Conservation (phyloP, 1,139 yeast genomes). For the Sugiyamaella neomexicana region DNA sequence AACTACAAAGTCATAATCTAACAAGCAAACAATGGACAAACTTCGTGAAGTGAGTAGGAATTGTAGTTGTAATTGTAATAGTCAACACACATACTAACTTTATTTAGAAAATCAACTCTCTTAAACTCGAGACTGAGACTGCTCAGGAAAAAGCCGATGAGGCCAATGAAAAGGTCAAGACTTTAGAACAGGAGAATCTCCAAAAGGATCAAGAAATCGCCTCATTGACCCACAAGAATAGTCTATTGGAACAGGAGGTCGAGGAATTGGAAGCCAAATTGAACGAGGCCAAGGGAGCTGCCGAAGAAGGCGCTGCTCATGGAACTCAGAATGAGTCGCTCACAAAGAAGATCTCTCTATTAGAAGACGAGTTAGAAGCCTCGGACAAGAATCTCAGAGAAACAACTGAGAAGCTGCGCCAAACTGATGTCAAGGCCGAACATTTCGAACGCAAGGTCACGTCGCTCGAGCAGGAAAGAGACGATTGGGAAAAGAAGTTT, state of each 20-base stretch:
- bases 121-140: conserved; percentile 91
- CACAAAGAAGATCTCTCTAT: conserved; percentile 85
- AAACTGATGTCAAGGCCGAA: conserved; percentile 94
- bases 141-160: conserved; percentile 98
- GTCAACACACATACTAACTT: not conserved
- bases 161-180: conserved; percentile 74
- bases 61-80: not conserved
- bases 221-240: conserved; percentile 88
- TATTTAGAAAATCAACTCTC: conserved; percentile 74
- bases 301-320: conserved; percentile 89
- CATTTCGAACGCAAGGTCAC: conserved; percentile 94
- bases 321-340: conserved; percentile 87
- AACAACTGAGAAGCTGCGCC: conserved; percentile 91
- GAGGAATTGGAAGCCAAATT: conserved; percentile 84
- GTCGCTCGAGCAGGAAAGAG: conserved; percentile 89
- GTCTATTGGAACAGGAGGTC: conserved; percentile 84
- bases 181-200: conserved; percentile 84
- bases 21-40: conserved; percentile 3
- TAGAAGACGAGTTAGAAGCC: conserved; percentile 92
- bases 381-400: conserved; percentile 90
- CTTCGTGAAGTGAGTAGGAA: conserved; percentile 12
- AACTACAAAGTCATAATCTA: not conserved
- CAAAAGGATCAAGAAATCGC: conserved; percentile 95
- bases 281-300: conserved; percentile 79
- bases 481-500: conserved; percentile 85